Conservation (phyloP, 352 stramenopile genomes). For the Pythium pectinolyticum region DNA sequence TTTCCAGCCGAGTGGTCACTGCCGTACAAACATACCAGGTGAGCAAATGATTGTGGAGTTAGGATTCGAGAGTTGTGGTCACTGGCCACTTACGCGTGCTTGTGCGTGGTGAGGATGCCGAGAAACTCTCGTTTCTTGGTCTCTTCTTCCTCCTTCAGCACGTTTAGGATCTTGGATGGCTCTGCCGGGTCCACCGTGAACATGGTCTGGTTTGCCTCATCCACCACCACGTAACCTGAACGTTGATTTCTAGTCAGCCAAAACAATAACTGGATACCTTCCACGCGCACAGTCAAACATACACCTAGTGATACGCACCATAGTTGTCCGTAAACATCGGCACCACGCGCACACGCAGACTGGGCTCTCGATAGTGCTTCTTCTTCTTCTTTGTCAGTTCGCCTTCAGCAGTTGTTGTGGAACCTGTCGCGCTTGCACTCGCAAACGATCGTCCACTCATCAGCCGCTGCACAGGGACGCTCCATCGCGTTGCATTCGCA, state of each 20-base stretch:
- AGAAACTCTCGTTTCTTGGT: conserved; percentile 69
- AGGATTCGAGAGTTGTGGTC: not conserved
- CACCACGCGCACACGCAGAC: conserved; percentile 79
- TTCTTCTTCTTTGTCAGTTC: conserved; percentile 39
- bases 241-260: not conserved
- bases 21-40: not conserved
- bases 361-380: conserved; percentile 70
- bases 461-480: no score
- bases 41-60: not conserved
- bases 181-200: conserved; percentile 79
- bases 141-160: conserved; percentile 71
- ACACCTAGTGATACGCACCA: conserved; percentile 30
- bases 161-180: conserved; percentile 54
- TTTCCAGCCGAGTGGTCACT: conserved; percentile 87
- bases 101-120: conserved; percentile 92
- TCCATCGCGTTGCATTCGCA: no score
- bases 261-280: not conserved
- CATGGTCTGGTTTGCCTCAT: conserved; percentile 83
- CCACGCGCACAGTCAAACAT: no score
- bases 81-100: conserved; percentile 72
- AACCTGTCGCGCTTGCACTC: not conserved
- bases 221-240: conserved; percentile 74
- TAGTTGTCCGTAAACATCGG: conserved; percentile 87
- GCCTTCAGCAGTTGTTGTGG: not conserved
- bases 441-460: no score